These are phyloP conservation scores for Geum urbanum DNA, from an alignment of 306 rosid species.

Conservation along the genomic window DNA sequence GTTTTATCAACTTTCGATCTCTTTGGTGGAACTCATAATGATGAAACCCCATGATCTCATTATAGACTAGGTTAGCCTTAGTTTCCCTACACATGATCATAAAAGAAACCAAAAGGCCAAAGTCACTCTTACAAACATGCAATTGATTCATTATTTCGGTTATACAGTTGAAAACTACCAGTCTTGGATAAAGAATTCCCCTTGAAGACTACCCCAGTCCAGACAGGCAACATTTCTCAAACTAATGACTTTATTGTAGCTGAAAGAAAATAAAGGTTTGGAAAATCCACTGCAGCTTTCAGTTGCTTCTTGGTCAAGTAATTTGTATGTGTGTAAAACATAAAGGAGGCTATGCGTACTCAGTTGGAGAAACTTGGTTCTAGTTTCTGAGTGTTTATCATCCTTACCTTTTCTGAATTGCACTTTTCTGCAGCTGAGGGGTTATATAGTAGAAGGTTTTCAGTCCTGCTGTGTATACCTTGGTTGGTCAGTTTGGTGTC, in stretches of 20 bases:
- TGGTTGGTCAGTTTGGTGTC: neutral
- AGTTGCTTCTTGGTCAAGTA: neutral
- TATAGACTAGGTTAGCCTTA: neutral
- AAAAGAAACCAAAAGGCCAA: neutral
- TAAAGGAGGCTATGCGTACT: neutral
- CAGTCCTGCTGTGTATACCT: neutral
- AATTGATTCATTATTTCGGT: conserved; percentile 40
- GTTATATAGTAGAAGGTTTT: neutral
- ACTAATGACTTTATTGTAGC: neutral
- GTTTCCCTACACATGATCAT: neutral
- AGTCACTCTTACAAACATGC: neutral
- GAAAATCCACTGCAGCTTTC: neutral
- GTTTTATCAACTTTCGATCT: neutral
- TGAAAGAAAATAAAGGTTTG: neutral
- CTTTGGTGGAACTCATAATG: neutral
- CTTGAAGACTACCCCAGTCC: conserved; percentile 18
- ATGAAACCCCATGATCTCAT: neutral
- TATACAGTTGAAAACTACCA: conserved; percentile 51
- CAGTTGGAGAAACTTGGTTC: neutral
- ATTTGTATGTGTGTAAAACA: neutral
- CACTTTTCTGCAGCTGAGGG: conserved; percentile 20
- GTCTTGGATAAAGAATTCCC: conserved; percentile 11
- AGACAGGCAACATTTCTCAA: neutral
- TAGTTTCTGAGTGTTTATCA: neutral
- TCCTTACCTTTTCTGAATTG: conserved; percentile 33